Percentiles rank a stretch among this genome's conserved stretches.
Conservation (phyloP, 768 basidiomycete species). For the Boletus fagicola region DNA sequence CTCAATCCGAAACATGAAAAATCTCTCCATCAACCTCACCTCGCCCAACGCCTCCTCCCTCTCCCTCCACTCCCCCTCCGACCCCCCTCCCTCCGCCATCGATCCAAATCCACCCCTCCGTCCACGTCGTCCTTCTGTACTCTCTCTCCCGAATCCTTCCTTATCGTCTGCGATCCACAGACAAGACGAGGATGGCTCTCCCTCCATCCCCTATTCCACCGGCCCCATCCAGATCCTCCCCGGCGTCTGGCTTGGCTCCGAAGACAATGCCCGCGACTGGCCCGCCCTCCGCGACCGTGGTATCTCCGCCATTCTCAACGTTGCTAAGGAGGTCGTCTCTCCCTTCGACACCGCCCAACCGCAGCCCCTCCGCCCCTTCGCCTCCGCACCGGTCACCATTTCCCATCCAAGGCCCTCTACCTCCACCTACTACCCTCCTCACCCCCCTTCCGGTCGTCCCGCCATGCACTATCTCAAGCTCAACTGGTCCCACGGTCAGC, state of each 20-base stretch:
- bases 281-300: conserved; percentile 62
- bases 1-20: conserved; percentile 69
- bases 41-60: conserved; percentile 57
- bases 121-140: conserved; percentile 64
- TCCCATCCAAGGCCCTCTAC: conserved; percentile 34
- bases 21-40: conserved; percentile 66
- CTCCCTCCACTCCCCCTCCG: conserved; percentile 42
- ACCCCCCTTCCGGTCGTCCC: conserved; percentile 67
- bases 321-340: conserved; percentile 87
- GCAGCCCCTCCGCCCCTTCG: conserved; percentile 55
- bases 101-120: conserved; percentile 36
- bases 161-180: conserved; percentile 55
- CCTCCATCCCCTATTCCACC: conserved; percentile 67
- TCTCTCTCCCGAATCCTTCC: conserved; percentile 61
- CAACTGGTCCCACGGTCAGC: conserved; percentile 92
- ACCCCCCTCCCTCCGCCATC: conserved; percentile 33
- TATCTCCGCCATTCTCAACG: conserved; percentile 83
- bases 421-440: conserved; percentile 63
- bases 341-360: conserved; percentile 54
- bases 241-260: conserved; percentile 85
- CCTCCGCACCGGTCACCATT: conserved; percentile 67
- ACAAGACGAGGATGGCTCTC: conserved; percentile 61
- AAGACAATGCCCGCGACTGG: conserved; percentile 90
- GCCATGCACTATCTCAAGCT: conserved; percentile 86
- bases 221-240: conserved; percentile 86